A percentile compares a stretch with the other conserved stretches of the same genome.
Conservation (phyloP, 2,329 filamentous ascomycete genomes). For the Mollisia scopiformis region DNA sequence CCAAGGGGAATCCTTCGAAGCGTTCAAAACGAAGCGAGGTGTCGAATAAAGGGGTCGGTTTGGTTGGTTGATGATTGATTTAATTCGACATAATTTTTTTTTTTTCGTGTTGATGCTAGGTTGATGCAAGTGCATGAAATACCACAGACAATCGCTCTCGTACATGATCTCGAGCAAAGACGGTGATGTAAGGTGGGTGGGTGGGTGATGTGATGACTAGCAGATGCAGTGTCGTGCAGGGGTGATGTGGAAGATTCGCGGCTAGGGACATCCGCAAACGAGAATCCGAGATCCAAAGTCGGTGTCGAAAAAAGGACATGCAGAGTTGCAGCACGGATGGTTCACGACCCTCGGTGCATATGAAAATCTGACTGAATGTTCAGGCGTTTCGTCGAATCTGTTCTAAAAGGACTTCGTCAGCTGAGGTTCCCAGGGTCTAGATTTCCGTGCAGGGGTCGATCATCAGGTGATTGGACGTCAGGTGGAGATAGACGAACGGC, state of each 20-base stretch:
- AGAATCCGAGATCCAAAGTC: neutral
- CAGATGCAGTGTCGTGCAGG: neutral
- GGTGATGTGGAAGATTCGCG: neutral
- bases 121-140: neutral
- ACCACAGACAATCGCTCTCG: conserved; percentile 8
- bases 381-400: conserved; percentile 3
- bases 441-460: no score
- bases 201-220: conserved; percentile 1
- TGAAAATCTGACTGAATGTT: neutral
- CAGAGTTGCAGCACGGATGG: neutral
- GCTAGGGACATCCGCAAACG: neutral
- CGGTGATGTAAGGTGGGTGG: no score
- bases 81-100: neutral
- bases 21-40: neutral
- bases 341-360: neutral
- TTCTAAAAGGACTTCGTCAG: neutral
- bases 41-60: neutral
- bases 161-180: conserved; percentile 20
- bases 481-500: conserved; percentile 5
- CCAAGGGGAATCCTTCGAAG: neutral
- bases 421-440: no score
- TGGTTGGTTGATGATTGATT: neutral
- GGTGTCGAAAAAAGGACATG: neutral
- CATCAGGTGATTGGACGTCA: conserved; percentile 8
- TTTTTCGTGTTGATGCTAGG: neutral